phyloP scores from a whole-genome alignment of 108 stramenopile species.

The Cylindrotheca closterium region DNA sequence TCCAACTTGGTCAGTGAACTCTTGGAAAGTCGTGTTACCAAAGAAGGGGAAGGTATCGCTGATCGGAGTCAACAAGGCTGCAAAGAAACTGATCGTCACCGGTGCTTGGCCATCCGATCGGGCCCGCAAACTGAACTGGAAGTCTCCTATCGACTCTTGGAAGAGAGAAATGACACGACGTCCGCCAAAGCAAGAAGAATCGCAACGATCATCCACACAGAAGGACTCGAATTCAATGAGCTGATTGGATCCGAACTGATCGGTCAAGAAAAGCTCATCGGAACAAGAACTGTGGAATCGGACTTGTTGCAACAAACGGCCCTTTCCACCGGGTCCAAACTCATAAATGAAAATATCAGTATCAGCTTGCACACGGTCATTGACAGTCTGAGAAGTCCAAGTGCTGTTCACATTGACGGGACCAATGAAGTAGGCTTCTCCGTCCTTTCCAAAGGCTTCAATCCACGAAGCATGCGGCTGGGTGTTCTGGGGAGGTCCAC shows the following conservation, averaged over 20 bases:
- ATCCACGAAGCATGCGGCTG: neutral
- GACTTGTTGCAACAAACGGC: slow-evolving; percentile 15
- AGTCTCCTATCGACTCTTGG: neutral
- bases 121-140: neutral
- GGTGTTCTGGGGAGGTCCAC: neutral
- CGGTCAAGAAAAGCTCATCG: slow-evolving; percentile 27
- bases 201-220: neutral
- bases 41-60: neutral
- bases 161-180: neutral
- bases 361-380: slow-evolving; percentile 5
- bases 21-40: neutral
- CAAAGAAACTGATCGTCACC: neutral
- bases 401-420: slow-evolving; percentile 8
- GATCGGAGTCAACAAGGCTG: neutral
- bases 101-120: neutral
- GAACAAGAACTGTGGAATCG: slow-evolving; percentile 38
- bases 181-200: neutral
- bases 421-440: slow-evolving; percentile 11
- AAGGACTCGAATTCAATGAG: slow-evolving; percentile 23
- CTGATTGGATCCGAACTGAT: slow-evolving; percentile 34
- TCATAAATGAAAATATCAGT: neutral
- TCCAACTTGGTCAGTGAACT: neutral
- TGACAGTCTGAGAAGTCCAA: neutral
- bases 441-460: neutral
- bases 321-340: neutral